Evolutionary conservation across 192 early-diverging fungal species (phyloP).

Genomic region (Geranomyces michiganensis): DNA sequence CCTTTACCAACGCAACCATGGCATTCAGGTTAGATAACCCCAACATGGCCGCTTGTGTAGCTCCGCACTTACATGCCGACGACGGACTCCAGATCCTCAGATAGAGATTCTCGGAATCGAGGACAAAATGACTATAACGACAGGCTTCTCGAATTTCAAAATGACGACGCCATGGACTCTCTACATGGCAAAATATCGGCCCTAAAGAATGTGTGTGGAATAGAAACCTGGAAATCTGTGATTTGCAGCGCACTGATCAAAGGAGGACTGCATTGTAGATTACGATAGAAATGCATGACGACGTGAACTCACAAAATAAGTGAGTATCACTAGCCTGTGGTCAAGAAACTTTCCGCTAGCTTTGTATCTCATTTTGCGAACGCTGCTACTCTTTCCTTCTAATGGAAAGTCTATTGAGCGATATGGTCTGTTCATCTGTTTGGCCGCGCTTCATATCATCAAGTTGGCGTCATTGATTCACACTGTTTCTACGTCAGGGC

Average conservation of each 20-base stretch:
- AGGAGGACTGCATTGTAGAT: neutral
- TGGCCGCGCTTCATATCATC: neutral
- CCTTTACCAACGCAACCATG: neutral
- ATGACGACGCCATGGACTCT: constrained; percentile 19
- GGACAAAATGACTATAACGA: constrained; percentile 14
- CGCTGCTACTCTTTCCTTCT: too few relatives aligned
- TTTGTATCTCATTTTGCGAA: too few relatives aligned
- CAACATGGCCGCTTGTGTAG: neutral
- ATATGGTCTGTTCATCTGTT: neutral
- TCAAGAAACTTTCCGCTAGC: too few relatives aligned
- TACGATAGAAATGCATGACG: constrained; percentile 17
- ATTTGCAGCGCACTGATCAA: neutral
- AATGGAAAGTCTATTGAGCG: neutral
- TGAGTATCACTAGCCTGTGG: neutral
- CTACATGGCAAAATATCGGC: constrained; percentile 20
- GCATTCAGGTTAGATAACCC: neutral
- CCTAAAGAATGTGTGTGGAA: constrained; percentile 12
- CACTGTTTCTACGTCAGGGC: neutral
- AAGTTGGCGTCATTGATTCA: neutral
- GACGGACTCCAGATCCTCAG: neutral
- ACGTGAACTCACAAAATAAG: constrained; percentile 22
- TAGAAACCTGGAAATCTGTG: too few relatives aligned
- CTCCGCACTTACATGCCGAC: neutral
- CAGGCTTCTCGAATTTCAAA: constrained; percentile 16
- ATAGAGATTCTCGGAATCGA: neutral